Conservation (phyloP, 139 green algal genomes). For the Chlamydomonas sphaeroides region DNA sequence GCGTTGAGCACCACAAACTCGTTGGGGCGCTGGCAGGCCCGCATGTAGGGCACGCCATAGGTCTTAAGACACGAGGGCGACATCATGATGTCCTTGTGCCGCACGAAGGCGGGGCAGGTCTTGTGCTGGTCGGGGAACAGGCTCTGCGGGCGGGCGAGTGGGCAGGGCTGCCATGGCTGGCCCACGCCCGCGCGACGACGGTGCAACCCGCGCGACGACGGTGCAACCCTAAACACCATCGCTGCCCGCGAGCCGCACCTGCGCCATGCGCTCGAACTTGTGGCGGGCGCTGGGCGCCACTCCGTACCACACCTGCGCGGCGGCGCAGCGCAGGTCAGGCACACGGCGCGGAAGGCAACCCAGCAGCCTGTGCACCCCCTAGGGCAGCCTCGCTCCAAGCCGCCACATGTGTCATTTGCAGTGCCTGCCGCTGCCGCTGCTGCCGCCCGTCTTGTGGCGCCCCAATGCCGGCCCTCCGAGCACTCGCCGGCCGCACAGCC, state of each 20-base stretch:
- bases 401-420: no score
- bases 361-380: no score
- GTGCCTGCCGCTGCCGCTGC: no score
- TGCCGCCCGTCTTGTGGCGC: no score
- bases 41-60: constrained; percentile 62
- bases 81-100: constrained; percentile 82
- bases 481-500: no score
- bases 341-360: no score
- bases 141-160: constrained; percentile 18
- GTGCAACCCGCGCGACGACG: no score
- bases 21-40: constrained; percentile 73
- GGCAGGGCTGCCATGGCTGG: no score
- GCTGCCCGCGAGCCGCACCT: no score
- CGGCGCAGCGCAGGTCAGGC: constrained; percentile 93
- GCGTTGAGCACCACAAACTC: constrained; percentile 92
- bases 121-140: constrained; percentile 62
- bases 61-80: constrained; percentile 54
- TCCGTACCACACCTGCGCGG: constrained; percentile 91
- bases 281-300: constrained; percentile 63
- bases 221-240: no score
- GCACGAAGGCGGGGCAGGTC: constrained; percentile 67
- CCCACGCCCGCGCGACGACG: not conserved
- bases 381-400: no score
- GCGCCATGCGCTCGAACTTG: constrained; percentile 80
- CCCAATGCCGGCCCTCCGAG: no score